phyloP scores from a whole-genome alignment of 345 rosid species.

The Combretum micranthum region DNA sequence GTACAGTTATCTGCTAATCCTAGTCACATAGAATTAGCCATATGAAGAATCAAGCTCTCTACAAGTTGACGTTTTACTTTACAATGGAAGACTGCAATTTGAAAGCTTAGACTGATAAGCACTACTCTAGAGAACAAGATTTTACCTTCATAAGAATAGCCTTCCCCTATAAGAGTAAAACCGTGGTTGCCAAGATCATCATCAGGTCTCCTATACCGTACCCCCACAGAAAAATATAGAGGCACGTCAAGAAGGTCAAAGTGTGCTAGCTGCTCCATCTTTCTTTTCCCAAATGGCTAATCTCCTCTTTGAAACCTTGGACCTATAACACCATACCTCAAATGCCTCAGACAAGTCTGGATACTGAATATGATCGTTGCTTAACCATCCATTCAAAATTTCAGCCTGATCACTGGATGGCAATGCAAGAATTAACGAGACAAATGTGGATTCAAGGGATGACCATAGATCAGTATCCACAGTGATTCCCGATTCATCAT shows the following conservation, averaged over 20 bases:
- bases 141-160: background rate
- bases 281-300: constrained; percentile 28
- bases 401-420: constrained; percentile 81
- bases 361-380: constrained; percentile 39
- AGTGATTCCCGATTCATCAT: constrained; percentile 27
- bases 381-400: constrained; percentile 79
- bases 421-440: constrained; percentile 59
- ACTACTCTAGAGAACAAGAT: background rate
- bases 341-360: constrained; percentile 90
- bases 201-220: constrained; percentile 2
- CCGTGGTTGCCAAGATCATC: background rate
- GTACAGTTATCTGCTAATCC: constrained; percentile 4
- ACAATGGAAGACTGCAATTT: no score
- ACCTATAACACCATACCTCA: constrained; percentile 83
- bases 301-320: constrained; percentile 73
- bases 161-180: background rate
- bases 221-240: background rate
- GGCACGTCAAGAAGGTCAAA: background rate
- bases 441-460: constrained; percentile 68
- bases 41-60: no score
- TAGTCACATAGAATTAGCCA: no score
- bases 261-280: constrained; percentile 4
- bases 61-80: no score
- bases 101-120: background rate
- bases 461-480: constrained; percentile 76